phyloP scores from a whole-genome alignment of 2,329 filamentous ascomycete species.

The Aspergillus sp. region DNA sequence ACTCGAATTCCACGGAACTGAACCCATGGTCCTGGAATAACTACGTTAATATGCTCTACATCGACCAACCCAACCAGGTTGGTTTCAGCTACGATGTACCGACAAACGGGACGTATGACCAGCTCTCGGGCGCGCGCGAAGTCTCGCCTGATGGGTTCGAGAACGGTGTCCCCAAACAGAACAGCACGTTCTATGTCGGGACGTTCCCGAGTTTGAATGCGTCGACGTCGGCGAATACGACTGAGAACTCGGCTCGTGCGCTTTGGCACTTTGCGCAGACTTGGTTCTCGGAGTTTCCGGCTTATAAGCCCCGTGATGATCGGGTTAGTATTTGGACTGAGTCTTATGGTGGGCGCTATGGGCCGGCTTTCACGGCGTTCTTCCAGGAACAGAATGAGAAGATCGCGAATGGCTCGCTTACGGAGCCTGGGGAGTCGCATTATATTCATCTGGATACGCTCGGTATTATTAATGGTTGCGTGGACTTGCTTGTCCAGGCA shows the following conservation, averaged over 20 bases:
- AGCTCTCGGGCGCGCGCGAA: slow-evolving; percentile 25
- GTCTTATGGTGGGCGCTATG: slow-evolving; percentile 48
- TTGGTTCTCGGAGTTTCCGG: slow-evolving; percentile 64
- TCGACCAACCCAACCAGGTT: slow-evolving; percentile 64
- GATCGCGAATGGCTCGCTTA: slow-evolving; percentile 34
- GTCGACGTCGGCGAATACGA: slow-evolving; percentile 50
- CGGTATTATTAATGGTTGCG: slow-evolving; percentile 57
- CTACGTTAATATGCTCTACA: slow-evolving; percentile 66
- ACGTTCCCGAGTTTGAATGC: slow-evolving; percentile 50
- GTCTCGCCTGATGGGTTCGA: slow-evolving; percentile 13
- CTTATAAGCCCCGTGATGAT: slow-evolving; percentile 60
- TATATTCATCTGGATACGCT: slow-evolving; percentile 53
- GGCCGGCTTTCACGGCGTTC: slow-evolving; percentile 40
- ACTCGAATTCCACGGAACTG: slow-evolving; percentile 50
- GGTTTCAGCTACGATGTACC: slow-evolving; percentile 57
- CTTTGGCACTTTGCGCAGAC: slow-evolving; percentile 62
- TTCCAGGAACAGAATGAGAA: slow-evolving; percentile 45
- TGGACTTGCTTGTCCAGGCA: slow-evolving; percentile 52
- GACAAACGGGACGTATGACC: slow-evolving; percentile 41
- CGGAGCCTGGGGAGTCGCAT: slow-evolving; percentile 26
- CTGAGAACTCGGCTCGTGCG: slow-evolving; percentile 53
- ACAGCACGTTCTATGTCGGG: slow-evolving; percentile 54
- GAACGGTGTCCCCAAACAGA: slow-evolving; percentile 40
- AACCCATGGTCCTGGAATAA: slow-evolving; percentile 66
- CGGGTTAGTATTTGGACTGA: slow-evolving; percentile 47